Base-by-base conservation (phyloP, 768 basidiomycete genomes). In the Tricholoma sp. region DNA sequence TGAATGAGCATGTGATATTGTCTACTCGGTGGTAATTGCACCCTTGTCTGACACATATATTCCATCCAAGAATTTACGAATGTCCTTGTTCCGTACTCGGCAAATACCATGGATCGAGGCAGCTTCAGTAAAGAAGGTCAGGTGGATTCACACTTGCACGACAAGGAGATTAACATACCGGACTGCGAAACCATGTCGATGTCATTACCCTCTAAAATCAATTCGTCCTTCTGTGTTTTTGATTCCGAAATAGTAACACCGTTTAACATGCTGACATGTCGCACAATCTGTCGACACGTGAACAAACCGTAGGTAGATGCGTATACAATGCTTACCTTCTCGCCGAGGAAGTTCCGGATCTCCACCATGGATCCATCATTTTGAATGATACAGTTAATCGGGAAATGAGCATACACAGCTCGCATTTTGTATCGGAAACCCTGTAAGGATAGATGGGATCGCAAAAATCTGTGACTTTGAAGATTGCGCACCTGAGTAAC, bases 401-500 rank as follows among this genome's bases (percentile, higher is more conserved):
- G 97, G 82, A 99, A 99, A 81, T 99, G 97, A 66, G 97, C 97
- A 70, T 98, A 99, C 53, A 99, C 97, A 24, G 94, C 83, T 66
- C 95, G 92, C 96, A 99, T 98, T 88, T 98, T 99, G 85, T 99
- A 99, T 66, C 86, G 85, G 86, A 98, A 99, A 61, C 97, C 97
- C 95, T 95, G 64, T n/a, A 43, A 54, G 45, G 14, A 32, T 47
- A 37, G 53, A 46, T 57, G 49, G 57, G 37, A 46, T 12, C 14
- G n/a, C 19, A 29, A 6, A 41, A 6, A 41, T 14, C 32, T 34
- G 3, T 49, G 8, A 34, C 16, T 7, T 24, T 16, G 32, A 52
- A 18, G 27, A 24, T 45, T 6, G 67, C 75, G 57, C 59, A 88
- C 94, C 85, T 95, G 93, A 52, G 94, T 98, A 61, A 99, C 97